A percentile compares a stretch with the other conserved stretches of the same genome.
phyloP scores from a whole-genome alignment of 2,329 filamentous ascomycete genomes.

The Fusarium siculi region DNA sequence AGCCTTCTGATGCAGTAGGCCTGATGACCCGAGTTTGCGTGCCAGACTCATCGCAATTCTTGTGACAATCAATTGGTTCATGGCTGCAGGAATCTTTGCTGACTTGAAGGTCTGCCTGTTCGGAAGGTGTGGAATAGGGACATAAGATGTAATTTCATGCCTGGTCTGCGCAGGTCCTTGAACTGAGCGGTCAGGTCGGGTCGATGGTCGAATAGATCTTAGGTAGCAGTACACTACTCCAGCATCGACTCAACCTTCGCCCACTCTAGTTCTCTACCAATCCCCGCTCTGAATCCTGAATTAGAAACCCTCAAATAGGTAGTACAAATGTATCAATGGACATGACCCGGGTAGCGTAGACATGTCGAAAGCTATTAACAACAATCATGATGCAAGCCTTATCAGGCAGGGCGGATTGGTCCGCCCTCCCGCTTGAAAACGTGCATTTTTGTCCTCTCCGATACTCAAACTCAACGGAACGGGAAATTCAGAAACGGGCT shows the following conservation, averaged over 20 bases:
- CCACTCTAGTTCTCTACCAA: conserved; percentile 9
- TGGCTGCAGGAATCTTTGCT: conserved; percentile 19
- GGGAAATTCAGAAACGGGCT: background rate
- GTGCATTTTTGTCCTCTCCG: conserved; percentile 13
- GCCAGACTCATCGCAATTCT: conserved; percentile 16
- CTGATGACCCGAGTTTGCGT: conserved; percentile 31
- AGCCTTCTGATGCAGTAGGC: conserved; percentile 33
- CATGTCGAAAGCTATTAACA: conserved; percentile 36
- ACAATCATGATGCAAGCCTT: conserved; percentile 19
- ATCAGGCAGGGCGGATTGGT: conserved; percentile 18
- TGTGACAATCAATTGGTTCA: conserved; percentile 7
- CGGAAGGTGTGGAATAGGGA: conserved; percentile 15
- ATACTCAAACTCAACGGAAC: conserved; percentile 5
- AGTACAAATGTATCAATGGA: conserved; percentile 33
- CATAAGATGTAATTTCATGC: conserved; percentile 8
- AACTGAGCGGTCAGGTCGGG: background rate
- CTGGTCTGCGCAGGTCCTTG: conserved; percentile 4
- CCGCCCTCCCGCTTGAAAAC: conserved; percentile 24
- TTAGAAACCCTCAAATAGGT: conserved; percentile 27
- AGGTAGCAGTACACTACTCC: background rate
- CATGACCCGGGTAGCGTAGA: conserved; percentile 25
- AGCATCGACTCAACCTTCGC: background rate
- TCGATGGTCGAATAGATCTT: background rate
- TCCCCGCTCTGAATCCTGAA: background rate
- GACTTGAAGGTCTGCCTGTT: conserved; percentile 1